Conservation (phyloP, 1,284 basidiomycete genomes). For the Trichosporon sp. region DNA sequence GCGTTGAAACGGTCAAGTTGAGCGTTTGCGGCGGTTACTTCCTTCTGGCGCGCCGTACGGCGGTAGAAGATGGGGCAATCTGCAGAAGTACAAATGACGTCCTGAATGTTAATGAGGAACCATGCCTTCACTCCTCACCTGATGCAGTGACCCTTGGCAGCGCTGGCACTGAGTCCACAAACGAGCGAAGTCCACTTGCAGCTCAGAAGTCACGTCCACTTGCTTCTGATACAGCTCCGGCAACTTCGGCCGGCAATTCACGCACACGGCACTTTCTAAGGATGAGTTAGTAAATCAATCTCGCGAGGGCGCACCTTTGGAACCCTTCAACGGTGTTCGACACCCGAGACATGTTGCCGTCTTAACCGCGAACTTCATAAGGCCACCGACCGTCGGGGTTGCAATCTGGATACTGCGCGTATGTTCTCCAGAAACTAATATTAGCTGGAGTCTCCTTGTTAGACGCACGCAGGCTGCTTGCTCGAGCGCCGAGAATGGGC, state of each 20-base stretch:
- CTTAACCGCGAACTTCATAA: conserved; percentile 97
- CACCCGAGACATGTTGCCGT: conserved; percentile 88
- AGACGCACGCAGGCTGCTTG: conserved; percentile 67
- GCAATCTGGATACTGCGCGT: conserved; percentile 89
- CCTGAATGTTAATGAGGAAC: conserved; percentile 51
- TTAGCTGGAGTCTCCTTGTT: conserved; percentile 2
- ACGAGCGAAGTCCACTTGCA: conserved; percentile 83
- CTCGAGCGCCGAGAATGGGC: conserved; percentile 89
- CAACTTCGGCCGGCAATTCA: conserved; percentile 77
- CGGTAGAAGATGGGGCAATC: conserved; percentile 99
- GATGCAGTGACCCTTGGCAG: conserved; percentile 91
- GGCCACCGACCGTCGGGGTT: conserved; percentile 83
- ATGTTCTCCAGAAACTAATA: conserved; percentile 81
- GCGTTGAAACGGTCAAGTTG: conserved; percentile 75
- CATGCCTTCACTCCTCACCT: conserved; percentile 56
- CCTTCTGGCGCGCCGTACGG: conserved; percentile 92
- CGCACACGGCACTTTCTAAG: conserved; percentile 81
- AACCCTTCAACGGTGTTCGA: conserved; percentile 72
- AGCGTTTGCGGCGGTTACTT: conserved; percentile 74
- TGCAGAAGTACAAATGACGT: conserved; percentile 91
- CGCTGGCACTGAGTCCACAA: conserved; percentile 96
- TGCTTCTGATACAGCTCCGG: conserved; percentile 90
- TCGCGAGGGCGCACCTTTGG: conserved; percentile 55
- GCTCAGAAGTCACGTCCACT: conserved; percentile 60
- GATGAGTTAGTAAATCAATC: conserved; percentile 9